These are phyloP conservation scores for Penicillium taxi DNA, from an alignment of 495 filamentous ascomycete species.

Conservation along the genomic window DNA sequence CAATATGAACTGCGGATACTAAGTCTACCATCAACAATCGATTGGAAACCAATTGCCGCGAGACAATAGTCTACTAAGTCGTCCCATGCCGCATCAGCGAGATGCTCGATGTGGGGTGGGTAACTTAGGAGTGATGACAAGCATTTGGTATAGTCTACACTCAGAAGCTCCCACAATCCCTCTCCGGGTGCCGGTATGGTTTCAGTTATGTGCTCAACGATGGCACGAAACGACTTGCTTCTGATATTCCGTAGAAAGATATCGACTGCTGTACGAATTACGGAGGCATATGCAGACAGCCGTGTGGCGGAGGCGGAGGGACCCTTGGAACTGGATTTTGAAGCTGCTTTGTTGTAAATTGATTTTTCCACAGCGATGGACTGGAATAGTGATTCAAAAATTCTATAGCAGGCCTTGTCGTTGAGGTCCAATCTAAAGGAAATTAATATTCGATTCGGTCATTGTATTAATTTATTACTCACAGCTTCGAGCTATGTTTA, in stretches of 20 bases:
- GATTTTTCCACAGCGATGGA: conserved; percentile 59
- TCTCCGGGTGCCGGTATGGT: conserved; percentile 53
- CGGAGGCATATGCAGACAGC: conserved; percentile 62
- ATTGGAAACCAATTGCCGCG: conserved; percentile 13
- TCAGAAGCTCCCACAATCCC: conserved; percentile 61
- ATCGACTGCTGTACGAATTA: conserved; percentile 62
- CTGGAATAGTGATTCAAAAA: conserved; percentile 75
- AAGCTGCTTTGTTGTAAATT: conserved; percentile 50
- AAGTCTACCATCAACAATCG: conserved; percentile 22
- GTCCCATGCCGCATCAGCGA: conserved; percentile 60
- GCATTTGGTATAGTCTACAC: conserved; percentile 70
- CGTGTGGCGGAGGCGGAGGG: conserved; percentile 39
- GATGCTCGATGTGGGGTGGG: conserved; percentile 69
- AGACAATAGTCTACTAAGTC: conserved; percentile 59
- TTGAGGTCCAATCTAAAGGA: conserved; percentile 43
- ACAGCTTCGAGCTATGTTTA: conserved; percentile 50
- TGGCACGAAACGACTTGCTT: conserved; percentile 63
- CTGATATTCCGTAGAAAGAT: conserved; percentile 60
- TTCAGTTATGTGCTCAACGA: conserved; percentile 76
- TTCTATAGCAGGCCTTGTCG: conserved; percentile 70
- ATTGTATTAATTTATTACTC: conserved; percentile 13
- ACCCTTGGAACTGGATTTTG: conserved; percentile 37
- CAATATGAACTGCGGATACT: conserved; percentile 22
- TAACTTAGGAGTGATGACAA: conserved; percentile 61
- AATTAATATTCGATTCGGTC: conserved; percentile 6